Evolutionary conservation across 2,329 filamentous ascomycete genomes (phyloP), one percentile per base, ranked within the genome.

Genomic region (Seiridium unicorne): DNA sequence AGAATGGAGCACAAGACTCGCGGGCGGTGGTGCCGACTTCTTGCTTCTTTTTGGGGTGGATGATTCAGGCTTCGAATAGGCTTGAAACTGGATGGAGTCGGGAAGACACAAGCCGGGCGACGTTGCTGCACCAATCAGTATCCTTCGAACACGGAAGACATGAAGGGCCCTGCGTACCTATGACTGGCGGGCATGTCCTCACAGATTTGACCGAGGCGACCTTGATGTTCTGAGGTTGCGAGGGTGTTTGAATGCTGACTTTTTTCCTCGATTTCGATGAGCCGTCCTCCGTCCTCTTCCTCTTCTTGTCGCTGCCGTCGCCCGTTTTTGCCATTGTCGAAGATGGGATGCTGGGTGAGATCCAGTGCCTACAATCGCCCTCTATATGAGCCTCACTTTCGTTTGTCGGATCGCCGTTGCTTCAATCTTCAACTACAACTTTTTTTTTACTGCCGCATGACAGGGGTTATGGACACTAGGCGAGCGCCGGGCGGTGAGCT

Each of bases 1-100:
- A 7, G 85, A 86, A 69, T 88, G 84, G 48, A 89, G 74, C 0
- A 88, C 69, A 10, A 89, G 74, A 66, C 85, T 83, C 58, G 78
- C 71, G 18, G 67, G 59, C n/a, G 69, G 66, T 65, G 67, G 74
- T 62, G 68, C 66, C n/a, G 75, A 70, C 59, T 77, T 74, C 66
- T 77, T 77, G 62, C 72, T 73, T 63, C 74, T 74, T 63, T 77
- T 79, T 62, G 69, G 61, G 35, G 65, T 71, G 65, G 71, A 73
- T 2, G 55, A 26, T 18, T 58, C 55, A 9, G 46, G 55, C 58
- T 76, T 79, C 40, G 76, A 73, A 67, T 83, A 87, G 48, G 79
- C 77, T 64, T 81, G 74, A 64, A 86, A 86, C 3, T 74, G 68
- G 32, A 76, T 61, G 8, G 73, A 68, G 51, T 68, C 65, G 18